Conservation (phyloP, 148 eudicot species). For the Cornus controversa region DNA sequence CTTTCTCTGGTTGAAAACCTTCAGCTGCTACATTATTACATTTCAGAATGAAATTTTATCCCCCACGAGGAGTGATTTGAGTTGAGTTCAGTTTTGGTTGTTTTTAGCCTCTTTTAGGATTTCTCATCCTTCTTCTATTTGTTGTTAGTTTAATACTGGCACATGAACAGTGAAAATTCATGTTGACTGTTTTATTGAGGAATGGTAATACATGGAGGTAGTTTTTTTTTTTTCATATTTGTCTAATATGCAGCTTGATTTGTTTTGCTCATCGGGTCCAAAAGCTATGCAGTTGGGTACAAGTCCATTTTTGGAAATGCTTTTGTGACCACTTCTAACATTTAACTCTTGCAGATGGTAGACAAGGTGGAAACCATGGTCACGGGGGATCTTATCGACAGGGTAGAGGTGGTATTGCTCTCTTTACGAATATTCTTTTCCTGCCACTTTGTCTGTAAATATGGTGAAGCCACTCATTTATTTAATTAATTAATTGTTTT, state of each 20-base stretch:
- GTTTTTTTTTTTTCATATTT: no score
- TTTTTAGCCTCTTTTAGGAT: background rate
- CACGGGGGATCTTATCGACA: slow-evolving; percentile 73
- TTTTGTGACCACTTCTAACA: slow-evolving; percentile 11
- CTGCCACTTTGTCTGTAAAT: background rate
- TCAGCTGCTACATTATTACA: background rate
- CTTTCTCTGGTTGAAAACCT: background rate
- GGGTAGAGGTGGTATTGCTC: slow-evolving; percentile 74
- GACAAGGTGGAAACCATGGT: slow-evolving; percentile 63
- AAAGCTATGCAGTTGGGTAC: background rate
- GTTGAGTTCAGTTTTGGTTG: background rate
- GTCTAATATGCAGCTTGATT: background rate
- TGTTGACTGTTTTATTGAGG: background rate
- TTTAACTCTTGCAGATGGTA: slow-evolving; percentile 54
- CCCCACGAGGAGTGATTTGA: background rate
- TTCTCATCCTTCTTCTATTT: background rate
- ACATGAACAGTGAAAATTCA: background rate
- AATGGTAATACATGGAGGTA: background rate
- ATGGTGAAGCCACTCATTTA: background rate
- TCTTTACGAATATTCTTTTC: background rate
- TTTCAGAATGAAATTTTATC: background rate
- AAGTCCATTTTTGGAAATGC: background rate
- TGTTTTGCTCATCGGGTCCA: background rate
- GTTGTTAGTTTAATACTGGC: background rate
- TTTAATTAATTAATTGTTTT: background rate